These are phyloP conservation scores for Thinopyrum elongatum DNA, from an alignment of 176 grass and related monocot species.

Conservation along the genomic window DNA sequence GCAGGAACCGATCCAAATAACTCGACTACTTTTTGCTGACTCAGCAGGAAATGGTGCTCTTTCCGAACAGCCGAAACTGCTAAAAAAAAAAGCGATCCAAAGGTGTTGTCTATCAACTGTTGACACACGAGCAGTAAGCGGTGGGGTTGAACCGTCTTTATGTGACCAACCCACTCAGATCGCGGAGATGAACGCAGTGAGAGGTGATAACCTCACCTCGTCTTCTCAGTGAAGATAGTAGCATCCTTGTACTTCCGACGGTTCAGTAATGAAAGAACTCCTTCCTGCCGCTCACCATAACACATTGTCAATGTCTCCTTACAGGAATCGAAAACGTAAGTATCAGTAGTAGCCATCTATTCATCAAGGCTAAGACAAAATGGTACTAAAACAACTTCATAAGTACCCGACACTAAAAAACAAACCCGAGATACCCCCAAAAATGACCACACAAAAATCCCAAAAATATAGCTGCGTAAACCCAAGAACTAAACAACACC, in stretches of 20 bases:
- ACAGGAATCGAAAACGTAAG: neutral
- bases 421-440: too few species aligned
- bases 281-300: conserved; percentile 49
- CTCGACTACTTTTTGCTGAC: neutral
- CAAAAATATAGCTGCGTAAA: too few species aligned
- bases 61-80: neutral
- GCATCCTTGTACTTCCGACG: conserved; percentile 80
- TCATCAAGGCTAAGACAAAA: too few species aligned
- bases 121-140: conserved; percentile 66
- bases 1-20: neutral
- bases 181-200: conserved; percentile 65
- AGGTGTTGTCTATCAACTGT: conserved; percentile 35
- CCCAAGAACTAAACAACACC: too few species aligned
- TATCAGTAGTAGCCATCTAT: too few species aligned
- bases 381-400: too few species aligned
- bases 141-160: conserved; percentile 73
- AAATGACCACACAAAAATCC: too few species aligned
- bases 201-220: conserved; percentile 57
- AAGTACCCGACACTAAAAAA: too few species aligned
- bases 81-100: neutral
- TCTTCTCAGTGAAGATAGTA: conserved; percentile 68
- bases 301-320: too few species aligned
- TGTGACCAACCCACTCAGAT: conserved; percentile 77
- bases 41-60: neutral
- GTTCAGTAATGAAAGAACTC: conserved; percentile 72